These are phyloP conservation scores for Aspergillus fumigatus DNA, from an alignment of 2,329 filamentous ascomycete species.

Conservation along the genomic window DNA sequence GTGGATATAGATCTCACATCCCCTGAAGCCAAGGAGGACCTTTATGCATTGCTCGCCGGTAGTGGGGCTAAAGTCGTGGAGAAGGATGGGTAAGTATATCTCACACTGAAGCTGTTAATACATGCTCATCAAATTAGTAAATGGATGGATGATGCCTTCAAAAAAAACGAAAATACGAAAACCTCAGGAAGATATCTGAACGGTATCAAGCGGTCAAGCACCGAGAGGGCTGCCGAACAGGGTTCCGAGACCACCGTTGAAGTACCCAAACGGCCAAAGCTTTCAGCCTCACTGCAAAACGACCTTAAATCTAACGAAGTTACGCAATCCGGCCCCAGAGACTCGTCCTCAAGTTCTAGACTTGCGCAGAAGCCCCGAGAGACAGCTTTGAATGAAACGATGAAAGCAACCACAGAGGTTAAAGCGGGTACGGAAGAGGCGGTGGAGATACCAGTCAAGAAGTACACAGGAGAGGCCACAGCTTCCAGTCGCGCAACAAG, in stretches of 20 bases:
- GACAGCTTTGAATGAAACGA: slow-evolving; percentile 1
- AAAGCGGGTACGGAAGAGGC: slow-evolving; percentile 5
- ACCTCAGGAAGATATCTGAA: slow-evolving; percentile 1
- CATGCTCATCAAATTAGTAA: slow-evolving; percentile 17
- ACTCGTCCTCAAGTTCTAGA: background rate
- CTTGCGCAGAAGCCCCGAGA: background rate
- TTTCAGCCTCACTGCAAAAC: slow-evolving; percentile 28
- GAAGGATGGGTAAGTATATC: slow-evolving; percentile 24
- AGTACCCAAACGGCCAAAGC: slow-evolving; percentile 23
- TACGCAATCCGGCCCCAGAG: background rate
- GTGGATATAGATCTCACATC: slow-evolving; percentile 29
- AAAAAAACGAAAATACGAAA: slow-evolving; percentile 2
- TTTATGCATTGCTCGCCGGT: slow-evolving; percentile 15
- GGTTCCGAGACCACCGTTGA: slow-evolving; percentile 5
- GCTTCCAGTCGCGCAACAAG: slow-evolving; percentile 25
- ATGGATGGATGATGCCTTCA: slow-evolving; percentile 33
- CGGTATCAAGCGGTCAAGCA: slow-evolving; percentile 12
- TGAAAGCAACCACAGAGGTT: slow-evolving; percentile 9
- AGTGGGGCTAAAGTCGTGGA: slow-evolving; percentile 8
- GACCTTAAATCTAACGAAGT: slow-evolving; percentile 9
- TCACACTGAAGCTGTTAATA: background rate
- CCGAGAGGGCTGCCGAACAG: slow-evolving; percentile 5
- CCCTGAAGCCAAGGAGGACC: slow-evolving; percentile 14
- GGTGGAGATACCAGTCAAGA: slow-evolving; percentile 29
- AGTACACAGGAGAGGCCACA: slow-evolving; percentile 7